A percentile compares a stretch with the other conserved stretches of the same genome.
These are phyloP conservation scores for Mycena crocata DNA, from an alignment of 768 basidiomycete species.

Conservation along the genomic window DNA sequence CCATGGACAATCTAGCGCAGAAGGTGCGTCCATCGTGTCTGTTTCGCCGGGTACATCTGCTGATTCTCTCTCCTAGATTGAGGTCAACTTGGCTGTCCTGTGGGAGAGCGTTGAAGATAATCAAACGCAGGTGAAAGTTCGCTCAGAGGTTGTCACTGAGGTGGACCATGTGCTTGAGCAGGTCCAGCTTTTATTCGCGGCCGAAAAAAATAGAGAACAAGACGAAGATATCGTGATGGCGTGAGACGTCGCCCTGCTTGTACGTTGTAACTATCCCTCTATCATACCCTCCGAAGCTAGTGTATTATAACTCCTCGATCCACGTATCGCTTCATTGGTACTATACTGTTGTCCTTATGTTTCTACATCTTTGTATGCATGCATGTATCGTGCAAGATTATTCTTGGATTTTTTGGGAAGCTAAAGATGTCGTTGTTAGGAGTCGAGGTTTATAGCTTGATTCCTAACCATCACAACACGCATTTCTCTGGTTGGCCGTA, in stretches of 20 bases:
- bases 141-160: constrained; percentile 52
- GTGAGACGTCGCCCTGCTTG: background rate
- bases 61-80: constrained; percentile 46
- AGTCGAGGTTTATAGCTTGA: background rate
- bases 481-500: too few species aligned
- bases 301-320: constrained; percentile 15
- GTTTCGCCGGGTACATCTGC: background rate
- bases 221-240: constrained; percentile 15
- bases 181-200: constrained; percentile 56
- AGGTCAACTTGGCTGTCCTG: constrained; percentile 67
- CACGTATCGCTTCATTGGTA: background rate
- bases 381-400: too few species aligned
- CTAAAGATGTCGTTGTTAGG: too few species aligned
- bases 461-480: background rate
- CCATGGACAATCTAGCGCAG: constrained; percentile 62
- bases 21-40: constrained; percentile 53
- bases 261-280: background rate
- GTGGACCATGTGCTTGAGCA: constrained; percentile 56
- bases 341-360: constrained; percentile 1
- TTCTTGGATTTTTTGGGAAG: too few species aligned
- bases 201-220: constrained; percentile 42
- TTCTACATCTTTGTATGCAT: background rate
- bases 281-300: background rate
- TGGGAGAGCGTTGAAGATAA: constrained; percentile 68
- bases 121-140: constrained; percentile 55